These are phyloP conservation scores for Lipomyces spencermartinsiae DNA, from an alignment of 805 yeast genomes.

Conservation along the genomic window DNA sequence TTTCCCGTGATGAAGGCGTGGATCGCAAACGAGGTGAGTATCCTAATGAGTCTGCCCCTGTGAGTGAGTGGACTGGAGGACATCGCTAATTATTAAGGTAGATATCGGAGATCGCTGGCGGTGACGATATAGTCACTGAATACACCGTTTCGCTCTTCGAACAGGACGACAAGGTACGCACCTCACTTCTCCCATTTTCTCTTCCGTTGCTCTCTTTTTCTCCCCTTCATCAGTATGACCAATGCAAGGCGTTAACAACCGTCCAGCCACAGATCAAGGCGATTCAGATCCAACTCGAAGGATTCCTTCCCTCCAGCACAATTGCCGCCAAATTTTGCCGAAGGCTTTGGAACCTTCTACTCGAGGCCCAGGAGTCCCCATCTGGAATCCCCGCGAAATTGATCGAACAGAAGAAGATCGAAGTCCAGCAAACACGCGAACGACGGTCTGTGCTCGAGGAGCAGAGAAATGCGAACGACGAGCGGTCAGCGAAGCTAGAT, in stretches of 20 bases:
- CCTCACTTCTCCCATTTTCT: background rate
- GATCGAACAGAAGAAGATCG: background rate
- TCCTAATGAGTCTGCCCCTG: too few relatives aligned
- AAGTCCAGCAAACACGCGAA: background rate
- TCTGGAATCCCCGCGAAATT: slow-evolving; percentile 17
- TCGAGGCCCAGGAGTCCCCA: slow-evolving; percentile 17
- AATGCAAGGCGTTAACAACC: background rate
- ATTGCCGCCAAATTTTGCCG: slow-evolving; percentile 19
- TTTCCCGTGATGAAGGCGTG: slow-evolving; percentile 20
- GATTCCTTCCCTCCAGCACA: slow-evolving; percentile 6
- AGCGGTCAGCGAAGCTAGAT: slow-evolving; percentile 14
- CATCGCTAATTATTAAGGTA: background rate
- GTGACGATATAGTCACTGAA: slow-evolving; percentile 24
- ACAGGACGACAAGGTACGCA: slow-evolving; percentile 12
- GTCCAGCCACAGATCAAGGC: slow-evolving; percentile 23
- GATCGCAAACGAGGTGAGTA: slow-evolving; percentile 23
- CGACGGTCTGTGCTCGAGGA: background rate
- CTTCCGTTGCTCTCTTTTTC: background rate
- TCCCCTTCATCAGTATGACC: background rate
- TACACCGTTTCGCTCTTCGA: slow-evolving; percentile 18
- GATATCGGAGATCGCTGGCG: slow-evolving; percentile 14
- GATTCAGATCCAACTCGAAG: slow-evolving; percentile 24
- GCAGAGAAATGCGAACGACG: background rate
- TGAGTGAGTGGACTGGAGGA: background rate
- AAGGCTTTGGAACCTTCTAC: slow-evolving; percentile 16